Evolutionary conservation across 1,284 basidiomycete species (phyloP).

Genomic region (Cystobasidium slooffiae): DNA sequence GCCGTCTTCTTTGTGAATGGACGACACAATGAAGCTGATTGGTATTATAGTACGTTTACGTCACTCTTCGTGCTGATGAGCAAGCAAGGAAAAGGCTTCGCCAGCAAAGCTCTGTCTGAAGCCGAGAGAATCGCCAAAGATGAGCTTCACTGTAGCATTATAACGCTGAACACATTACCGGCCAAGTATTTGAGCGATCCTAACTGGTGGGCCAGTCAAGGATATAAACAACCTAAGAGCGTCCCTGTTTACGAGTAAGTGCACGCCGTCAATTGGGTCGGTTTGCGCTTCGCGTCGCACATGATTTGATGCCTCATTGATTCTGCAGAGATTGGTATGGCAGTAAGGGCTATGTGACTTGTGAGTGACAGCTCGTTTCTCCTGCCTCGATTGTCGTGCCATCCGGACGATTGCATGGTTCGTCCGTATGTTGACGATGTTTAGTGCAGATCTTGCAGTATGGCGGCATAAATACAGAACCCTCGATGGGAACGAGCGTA

Average conservation of each 20-base stretch:
- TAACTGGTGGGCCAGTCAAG: conserved; percentile 24
- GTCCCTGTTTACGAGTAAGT: conserved; percentile 16
- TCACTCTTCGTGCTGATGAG: conserved; percentile 36
- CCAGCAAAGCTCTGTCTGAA: conserved; percentile 20
- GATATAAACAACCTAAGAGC: conserved; percentile 4
- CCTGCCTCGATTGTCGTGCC: too few species aligned
- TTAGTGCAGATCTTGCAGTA: background rate
- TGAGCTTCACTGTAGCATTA: conserved; percentile 13
- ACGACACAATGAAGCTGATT: background rate
- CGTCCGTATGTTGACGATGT: background rate
- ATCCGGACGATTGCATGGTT: too few species aligned
- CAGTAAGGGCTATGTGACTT: conserved; percentile 17
- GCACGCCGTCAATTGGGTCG: background rate
- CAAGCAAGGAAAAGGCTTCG: conserved; percentile 38
- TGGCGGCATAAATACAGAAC: conserved; percentile 20
- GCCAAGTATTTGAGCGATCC: conserved; percentile 17
- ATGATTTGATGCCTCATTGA: background rate
- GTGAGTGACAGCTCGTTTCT: conserved; percentile 1
- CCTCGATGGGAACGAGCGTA: conserved; percentile 2
- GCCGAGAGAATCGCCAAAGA: conserved; percentile 39
- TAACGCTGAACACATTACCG: conserved; percentile 34
- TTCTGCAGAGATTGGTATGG: conserved; percentile 28
- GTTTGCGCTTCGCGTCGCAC: too few species aligned
- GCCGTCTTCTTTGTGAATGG: background rate
- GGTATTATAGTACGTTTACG: conserved; percentile 8